phyloP scores from a whole-genome alignment of 2,329 filamentous ascomycete species.

The Arthrobotrys megalospora region DNA sequence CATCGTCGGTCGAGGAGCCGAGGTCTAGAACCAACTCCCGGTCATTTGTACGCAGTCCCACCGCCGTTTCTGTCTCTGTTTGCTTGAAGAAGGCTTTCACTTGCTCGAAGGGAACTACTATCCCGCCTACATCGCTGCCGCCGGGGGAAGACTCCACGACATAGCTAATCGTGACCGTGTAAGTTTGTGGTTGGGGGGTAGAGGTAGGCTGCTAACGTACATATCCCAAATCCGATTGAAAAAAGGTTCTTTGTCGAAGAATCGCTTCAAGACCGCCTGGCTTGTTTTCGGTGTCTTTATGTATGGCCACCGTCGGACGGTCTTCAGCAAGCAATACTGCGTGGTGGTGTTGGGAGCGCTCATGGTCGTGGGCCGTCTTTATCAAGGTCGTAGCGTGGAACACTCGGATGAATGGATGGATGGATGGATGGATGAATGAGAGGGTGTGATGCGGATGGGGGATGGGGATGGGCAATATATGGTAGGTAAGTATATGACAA shows the following conservation, averaged over 20 bases:
- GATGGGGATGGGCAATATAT: too few species aligned
- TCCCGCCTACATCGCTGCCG: constrained; percentile 42
- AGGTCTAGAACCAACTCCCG: constrained; percentile 29
- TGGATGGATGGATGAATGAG: too few species aligned
- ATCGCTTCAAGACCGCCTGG: constrained; percentile 62
- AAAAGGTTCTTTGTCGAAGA: constrained; percentile 63
- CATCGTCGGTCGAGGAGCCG: not conserved
- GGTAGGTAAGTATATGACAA: too few species aligned
- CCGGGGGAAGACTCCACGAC: constrained; percentile 59
- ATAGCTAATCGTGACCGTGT: constrained; percentile 22
- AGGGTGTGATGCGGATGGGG: too few species aligned
- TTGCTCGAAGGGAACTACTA: constrained; percentile 62
- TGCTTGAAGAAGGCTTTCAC: constrained; percentile 61
- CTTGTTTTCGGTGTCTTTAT: constrained; percentile 61
- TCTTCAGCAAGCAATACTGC: constrained; percentile 51
- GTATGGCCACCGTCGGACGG: constrained; percentile 63
- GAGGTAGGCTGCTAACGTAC: constrained; percentile 32
- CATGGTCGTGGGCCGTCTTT: not conserved
- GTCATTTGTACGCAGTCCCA: constrained; percentile 26
- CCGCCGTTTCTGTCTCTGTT: constrained; percentile 57
- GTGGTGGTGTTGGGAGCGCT: not conserved
- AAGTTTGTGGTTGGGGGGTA: not conserved
- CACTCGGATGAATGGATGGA: too few species aligned
- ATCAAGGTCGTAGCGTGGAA: too few species aligned
- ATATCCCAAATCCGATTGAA: constrained; percentile 63